These are phyloP conservation scores for Coelastrella sp. DNA, from an alignment of 139 green algal genomes.

Conservation along the genomic window DNA sequence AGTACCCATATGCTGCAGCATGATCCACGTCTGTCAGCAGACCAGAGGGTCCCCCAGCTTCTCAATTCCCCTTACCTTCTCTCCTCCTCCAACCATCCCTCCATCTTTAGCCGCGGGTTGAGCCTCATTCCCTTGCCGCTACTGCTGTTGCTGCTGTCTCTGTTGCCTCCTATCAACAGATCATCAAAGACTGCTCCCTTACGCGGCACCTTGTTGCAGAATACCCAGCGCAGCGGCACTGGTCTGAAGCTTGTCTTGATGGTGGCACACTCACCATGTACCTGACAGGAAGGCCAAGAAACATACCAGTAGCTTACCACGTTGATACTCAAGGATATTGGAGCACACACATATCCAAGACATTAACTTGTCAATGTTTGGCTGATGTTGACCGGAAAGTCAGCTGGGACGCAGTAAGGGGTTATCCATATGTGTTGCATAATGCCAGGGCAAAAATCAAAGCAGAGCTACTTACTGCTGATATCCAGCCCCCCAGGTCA, in stretches of 20 bases:
- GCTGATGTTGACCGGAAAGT: no score
- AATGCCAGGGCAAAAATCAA: not conserved
- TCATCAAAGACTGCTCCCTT: slow-evolving; percentile 32
- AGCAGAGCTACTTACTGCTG: slow-evolving; percentile 59
- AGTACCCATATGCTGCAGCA: no score
- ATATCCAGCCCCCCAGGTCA: slow-evolving; percentile 95
- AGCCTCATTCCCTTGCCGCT: slow-evolving; percentile 27
- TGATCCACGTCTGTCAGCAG: no score
- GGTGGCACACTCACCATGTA: slow-evolving; percentile 79
- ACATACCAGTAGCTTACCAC: no score
- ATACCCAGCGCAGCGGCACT: slow-evolving; percentile 95
- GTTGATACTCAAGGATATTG: no score
- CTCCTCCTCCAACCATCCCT: slow-evolving; percentile 48
- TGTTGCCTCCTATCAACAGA: not conserved
- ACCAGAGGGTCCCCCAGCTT: not conserved
- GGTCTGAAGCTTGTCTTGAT: slow-evolving; percentile 87
- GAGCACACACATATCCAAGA: no score
- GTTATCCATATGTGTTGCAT: no score
- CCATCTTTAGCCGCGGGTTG: slow-evolving; percentile 61
- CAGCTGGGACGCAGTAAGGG: no score
- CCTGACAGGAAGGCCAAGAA: slow-evolving; percentile 50
- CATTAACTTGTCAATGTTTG: no score
- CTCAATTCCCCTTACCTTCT: slow-evolving; percentile 35
- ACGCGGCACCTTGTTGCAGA: slow-evolving; percentile 62
- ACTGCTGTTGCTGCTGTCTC: slow-evolving; percentile 26